Conservation (phyloP, 192 early-diverging fungal genomes). For the Coemansia sp. region DNA sequence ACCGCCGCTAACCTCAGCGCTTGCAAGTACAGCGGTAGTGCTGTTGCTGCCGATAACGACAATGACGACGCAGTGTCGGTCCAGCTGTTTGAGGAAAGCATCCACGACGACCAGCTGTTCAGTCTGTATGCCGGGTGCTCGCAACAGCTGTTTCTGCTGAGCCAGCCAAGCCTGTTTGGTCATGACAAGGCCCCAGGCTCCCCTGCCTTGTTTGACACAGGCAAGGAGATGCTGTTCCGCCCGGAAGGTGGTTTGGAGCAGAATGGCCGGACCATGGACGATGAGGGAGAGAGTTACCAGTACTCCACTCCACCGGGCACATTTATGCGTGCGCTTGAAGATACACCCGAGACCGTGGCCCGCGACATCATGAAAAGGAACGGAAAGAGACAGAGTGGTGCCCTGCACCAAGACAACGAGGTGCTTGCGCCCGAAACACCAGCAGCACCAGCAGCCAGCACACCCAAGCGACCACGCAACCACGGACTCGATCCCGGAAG, state of each 20-base stretch:
- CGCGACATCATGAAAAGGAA: conserved; percentile 1
- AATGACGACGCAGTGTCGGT: conserved; percentile 13
- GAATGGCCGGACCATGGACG: no score
- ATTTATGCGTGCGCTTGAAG: conserved; percentile 13
- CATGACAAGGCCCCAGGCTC: background rate
- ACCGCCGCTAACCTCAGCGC: background rate
- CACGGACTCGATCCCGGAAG: no score
- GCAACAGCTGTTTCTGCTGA: conserved; percentile 4
- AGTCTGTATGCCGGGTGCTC: conserved; percentile 18
- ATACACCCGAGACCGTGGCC: conserved; percentile 18
- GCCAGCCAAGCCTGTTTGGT: background rate
- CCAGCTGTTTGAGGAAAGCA: conserved; percentile 32
- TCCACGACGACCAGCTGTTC: conserved; percentile 21
- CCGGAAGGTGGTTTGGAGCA: no score
- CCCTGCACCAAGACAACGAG: background rate
- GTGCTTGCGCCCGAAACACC: conserved; percentile 4
- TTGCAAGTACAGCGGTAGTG: no score
- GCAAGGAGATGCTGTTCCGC: background rate
- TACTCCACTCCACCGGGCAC: conserved; percentile 16
- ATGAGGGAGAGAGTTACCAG: background rate
- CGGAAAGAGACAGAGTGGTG: background rate
- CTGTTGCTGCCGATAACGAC: background rate
- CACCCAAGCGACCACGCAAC: background rate
- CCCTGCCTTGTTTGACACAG: background rate
- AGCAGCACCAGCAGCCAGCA: background rate